Percentiles rank a stretch among this genome's conserved stretches.
Evolutionary conservation across 2,329 filamentous ascomycete genomes (phyloP).

Genomic region (Phialemoniopsis sp.): DNA sequence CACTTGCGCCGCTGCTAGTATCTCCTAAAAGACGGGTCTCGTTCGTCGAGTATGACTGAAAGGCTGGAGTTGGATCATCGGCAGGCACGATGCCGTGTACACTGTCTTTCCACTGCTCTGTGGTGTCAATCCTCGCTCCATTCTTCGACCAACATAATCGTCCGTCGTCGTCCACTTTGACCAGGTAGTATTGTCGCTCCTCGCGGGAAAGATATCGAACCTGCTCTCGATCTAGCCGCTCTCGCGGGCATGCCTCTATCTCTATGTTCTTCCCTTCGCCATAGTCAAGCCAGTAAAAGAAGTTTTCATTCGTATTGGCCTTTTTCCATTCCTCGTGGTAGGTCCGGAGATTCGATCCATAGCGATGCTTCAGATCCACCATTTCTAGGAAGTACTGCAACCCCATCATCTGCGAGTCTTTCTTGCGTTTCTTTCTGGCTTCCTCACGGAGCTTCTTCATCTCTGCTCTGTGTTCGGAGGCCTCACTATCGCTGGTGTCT

Average conservation of each 20-base stretch:
- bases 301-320: slow-evolving; percentile 74
- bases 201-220: slow-evolving; percentile 82
- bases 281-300: slow-evolving; percentile 90
- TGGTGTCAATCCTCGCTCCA: slow-evolving; percentile 71
- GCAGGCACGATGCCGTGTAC: slow-evolving; percentile 66
- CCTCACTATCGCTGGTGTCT: slow-evolving; percentile 8
- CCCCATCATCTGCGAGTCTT: slow-evolving; percentile 75
- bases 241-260: slow-evolving; percentile 67
- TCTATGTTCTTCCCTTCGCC: slow-evolving; percentile 71
- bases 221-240: slow-evolving; percentile 70
- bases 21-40: slow-evolving; percentile 20
- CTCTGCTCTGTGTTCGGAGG: slow-evolving; percentile 31
- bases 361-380: slow-evolving; percentile 82
- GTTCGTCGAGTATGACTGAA: slow-evolving; percentile 26
- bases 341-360: slow-evolving; percentile 74
- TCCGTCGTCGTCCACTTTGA: slow-evolving; percentile 69
- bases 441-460: slow-evolving; percentile 36
- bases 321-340: slow-evolving; percentile 86
- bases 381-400: slow-evolving; percentile 82
- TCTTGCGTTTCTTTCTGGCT: slow-evolving; percentile 53
- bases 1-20: slow-evolving; percentile 15
- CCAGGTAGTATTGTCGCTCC: slow-evolving; percentile 77
- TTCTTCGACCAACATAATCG: slow-evolving; percentile 87
- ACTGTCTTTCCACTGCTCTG: slow-evolving; percentile 72
- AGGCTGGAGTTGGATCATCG: slow-evolving; percentile 56